Percentiles rank a stretch among this genome's conserved stretches.
Conservation (phyloP, 2,329 filamentous ascomycete species). For the Lizonia empirigonia region DNA sequence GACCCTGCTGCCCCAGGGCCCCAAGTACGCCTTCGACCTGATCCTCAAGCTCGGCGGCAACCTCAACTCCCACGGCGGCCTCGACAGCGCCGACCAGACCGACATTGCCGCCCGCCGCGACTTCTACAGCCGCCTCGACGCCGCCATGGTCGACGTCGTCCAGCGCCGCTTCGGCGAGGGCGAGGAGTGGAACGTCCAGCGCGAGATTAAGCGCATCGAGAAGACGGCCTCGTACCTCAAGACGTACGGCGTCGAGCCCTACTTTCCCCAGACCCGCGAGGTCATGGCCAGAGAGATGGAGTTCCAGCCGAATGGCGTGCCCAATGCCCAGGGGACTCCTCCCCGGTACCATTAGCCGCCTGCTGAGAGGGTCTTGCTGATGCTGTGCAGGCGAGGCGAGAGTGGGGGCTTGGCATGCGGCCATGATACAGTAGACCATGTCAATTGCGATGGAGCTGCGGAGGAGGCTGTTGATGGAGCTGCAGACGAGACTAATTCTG, state of each 20-base stretch:
- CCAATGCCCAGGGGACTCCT: slow-evolving; percentile 39
- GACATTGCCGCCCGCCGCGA: slow-evolving; percentile 56
- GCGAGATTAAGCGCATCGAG: slow-evolving; percentile 62
- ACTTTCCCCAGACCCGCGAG: slow-evolving; percentile 59
- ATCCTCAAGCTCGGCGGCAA: slow-evolving; percentile 62
- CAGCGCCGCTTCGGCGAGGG: slow-evolving; percentile 57
- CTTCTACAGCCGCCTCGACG: slow-evolving; percentile 57
- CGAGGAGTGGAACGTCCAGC: slow-evolving; percentile 58
- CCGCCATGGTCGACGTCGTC: slow-evolving; percentile 60
- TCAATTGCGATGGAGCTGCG: too few species aligned
- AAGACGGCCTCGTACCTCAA: slow-evolving; percentile 60
- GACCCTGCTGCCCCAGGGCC: slow-evolving; percentile 54
- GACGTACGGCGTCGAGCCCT: slow-evolving; percentile 59
- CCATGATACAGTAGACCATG: too few species aligned
- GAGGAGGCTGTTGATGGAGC: too few species aligned
- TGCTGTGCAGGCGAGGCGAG: slow-evolving; percentile 8
- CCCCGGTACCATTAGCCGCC: slow-evolving; percentile 44
- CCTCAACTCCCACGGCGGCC: slow-evolving; percentile 60
- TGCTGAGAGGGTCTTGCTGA: slow-evolving; percentile 23
- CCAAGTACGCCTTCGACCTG: slow-evolving; percentile 59
- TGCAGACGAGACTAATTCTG: too few species aligned
- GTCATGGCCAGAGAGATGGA: slow-evolving; percentile 54
- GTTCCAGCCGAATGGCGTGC: slow-evolving; percentile 36
- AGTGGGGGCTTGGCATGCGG: too few species aligned
- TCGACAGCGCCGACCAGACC: slow-evolving; percentile 55